Conservation (phyloP, 2,329 filamentous ascomycete species). For the Cladosporium sp. region DNA sequence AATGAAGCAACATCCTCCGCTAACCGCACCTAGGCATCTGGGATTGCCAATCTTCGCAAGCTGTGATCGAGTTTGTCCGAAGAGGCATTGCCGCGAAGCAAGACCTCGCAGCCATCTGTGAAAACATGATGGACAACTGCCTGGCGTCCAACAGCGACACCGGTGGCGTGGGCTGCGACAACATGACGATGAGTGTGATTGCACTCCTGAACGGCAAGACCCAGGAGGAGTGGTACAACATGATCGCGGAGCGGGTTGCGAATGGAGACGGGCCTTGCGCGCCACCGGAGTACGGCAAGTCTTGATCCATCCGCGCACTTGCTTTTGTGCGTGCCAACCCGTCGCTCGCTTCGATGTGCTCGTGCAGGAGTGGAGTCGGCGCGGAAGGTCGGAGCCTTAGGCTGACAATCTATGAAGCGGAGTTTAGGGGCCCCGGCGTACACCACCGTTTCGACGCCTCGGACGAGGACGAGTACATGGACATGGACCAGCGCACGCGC, state of each 20-base stretch:
- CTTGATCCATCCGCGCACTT: slow-evolving; percentile 32
- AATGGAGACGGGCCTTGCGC: slow-evolving; percentile 97
- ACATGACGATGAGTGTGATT: slow-evolving; percentile 96
- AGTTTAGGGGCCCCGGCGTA: slow-evolving; percentile 46
- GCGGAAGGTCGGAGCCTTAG: slow-evolving; percentile 10
- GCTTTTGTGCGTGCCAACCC: slow-evolving; percentile 11
- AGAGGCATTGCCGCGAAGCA: slow-evolving; percentile 96
- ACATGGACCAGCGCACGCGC: slow-evolving; percentile 62
- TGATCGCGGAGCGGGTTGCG: slow-evolving; percentile 86
- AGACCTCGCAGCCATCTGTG: slow-evolving; percentile 87
- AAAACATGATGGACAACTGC: slow-evolving; percentile 99
- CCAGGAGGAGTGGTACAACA: slow-evolving; percentile 98
- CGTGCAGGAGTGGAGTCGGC: slow-evolving; percentile 11
- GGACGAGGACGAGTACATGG: slow-evolving; percentile 62
- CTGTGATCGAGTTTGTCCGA: slow-evolving; percentile 92
- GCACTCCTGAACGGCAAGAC: slow-evolving; percentile 84
- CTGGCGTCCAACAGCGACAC: slow-evolving; percentile 96
- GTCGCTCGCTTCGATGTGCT: slow-evolving; percentile 12
- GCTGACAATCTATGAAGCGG: slow-evolving; percentile 35
- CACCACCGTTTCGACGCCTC: slow-evolving; percentile 46
- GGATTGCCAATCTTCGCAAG: slow-evolving; percentile 98
- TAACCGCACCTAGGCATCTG: slow-evolving; percentile 69
- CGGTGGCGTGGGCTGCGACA: slow-evolving; percentile 95
- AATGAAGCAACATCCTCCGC: not conserved
- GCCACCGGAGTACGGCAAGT: slow-evolving; percentile 98